These are phyloP conservation scores for Castanea sativa DNA, from an alignment of 306 rosid species.

Conservation along the genomic window DNA sequence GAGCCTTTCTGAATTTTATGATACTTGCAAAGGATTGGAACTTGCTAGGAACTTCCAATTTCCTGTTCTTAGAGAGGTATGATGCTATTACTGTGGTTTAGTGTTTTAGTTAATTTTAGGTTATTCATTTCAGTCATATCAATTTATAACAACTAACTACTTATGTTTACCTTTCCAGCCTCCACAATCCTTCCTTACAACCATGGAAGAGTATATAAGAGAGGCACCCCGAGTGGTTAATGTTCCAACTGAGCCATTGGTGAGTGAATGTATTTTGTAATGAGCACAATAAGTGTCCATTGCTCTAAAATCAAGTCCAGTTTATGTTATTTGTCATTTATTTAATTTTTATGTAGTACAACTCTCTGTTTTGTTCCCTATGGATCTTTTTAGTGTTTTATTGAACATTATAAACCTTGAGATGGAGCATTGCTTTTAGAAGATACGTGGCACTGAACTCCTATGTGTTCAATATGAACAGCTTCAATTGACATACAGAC, in stretches of 20 bases:
- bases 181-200: slow-evolving; percentile 88
- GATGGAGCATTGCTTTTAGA: slow-evolving; percentile 5
- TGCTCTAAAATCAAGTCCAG: not conserved
- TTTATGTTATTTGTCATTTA: not conserved
- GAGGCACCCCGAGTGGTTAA: slow-evolving; percentile 87
- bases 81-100: slow-evolving; percentile 5
- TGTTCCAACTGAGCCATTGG: slow-evolving; percentile 89
- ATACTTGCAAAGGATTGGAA: slow-evolving; percentile 90
- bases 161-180: slow-evolving; percentile 55
- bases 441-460: slow-evolving; percentile 13
- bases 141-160: slow-evolving; percentile 8
- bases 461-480: slow-evolving; percentile 39
- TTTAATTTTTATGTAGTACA: not conserved
- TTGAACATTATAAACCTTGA: not conserved
- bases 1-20: slow-evolving; percentile 86
- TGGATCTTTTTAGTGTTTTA: not conserved
- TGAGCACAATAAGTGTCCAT: not conserved
- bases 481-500: slow-evolving; percentile 92
- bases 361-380: not conserved
- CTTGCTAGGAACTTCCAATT: slow-evolving; percentile 98
- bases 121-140: slow-evolving; percentile 9
- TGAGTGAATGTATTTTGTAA: slow-evolving; percentile 36
- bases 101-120: slow-evolving; percentile 4
- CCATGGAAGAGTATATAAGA: slow-evolving; percentile 95
- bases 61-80: slow-evolving; percentile 91